A percentile compares a stretch with the other conserved stretches of the same genome.
These are phyloP conservation scores for Miamiensis avidus DNA, from an alignment of 169 alveolate species.

Conservation along the genomic window DNA sequence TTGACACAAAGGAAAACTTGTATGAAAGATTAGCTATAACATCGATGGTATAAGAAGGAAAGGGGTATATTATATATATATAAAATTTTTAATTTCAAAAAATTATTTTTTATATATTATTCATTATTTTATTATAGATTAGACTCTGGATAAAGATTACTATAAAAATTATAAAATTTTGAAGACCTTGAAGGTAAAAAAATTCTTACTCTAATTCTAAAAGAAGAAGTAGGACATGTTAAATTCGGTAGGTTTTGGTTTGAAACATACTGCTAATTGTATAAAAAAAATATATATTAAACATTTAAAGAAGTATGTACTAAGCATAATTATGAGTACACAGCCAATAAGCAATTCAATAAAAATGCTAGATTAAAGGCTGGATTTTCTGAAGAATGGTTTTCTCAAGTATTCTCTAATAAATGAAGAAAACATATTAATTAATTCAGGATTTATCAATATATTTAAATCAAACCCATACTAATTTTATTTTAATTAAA, in stretches of 20 bases:
- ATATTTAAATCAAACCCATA: too few relatives aligned
- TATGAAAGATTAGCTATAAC: conserved; percentile 33
- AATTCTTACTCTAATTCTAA: too few relatives aligned
- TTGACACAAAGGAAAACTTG: conserved; percentile 20
- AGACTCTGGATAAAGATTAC: not conserved
- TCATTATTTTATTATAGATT: too few relatives aligned
- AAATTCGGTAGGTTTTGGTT: not conserved
- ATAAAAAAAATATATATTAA: too few relatives aligned
- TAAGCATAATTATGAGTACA: too few relatives aligned
- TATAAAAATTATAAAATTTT: too few relatives aligned
- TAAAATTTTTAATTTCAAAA: too few relatives aligned
- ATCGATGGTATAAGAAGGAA: conserved; percentile 42
- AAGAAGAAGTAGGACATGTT: not conserved
- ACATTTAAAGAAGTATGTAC: too few relatives aligned
- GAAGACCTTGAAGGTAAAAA: not conserved
- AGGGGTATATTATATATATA: conserved; percentile 7
- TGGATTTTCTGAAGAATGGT: not conserved
- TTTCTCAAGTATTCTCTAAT: not conserved
- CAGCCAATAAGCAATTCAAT: not conserved
- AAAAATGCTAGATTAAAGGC: not conserved
- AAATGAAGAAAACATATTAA: not conserved
- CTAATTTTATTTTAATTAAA: too few relatives aligned
- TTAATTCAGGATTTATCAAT: too few relatives aligned
- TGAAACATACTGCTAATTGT: not conserved
- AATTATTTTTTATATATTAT: too few relatives aligned